Percentiles rank a stretch among this genome's conserved stretches.
These are phyloP conservation scores for Exophiala sp. DNA, from an alignment of 2,329 filamentous ascomycete genomes.

Conservation along the genomic window DNA sequence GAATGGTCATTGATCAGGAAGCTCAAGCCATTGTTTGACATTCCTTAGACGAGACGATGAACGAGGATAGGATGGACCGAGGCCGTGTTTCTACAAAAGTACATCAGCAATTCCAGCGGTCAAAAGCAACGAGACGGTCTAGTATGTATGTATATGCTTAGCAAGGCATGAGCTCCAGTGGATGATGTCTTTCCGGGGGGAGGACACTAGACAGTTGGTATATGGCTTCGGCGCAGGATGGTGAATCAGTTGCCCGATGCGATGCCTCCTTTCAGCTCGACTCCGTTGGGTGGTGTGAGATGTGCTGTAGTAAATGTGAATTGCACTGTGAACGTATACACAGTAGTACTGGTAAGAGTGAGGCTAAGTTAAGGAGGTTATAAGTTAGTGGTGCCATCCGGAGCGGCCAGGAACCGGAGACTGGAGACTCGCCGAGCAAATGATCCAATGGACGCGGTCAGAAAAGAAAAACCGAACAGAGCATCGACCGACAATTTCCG, in stretches of 20 bases:
- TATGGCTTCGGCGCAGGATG: too few relatives aligned
- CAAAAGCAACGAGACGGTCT: too few relatives aligned
- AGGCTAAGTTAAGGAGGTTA: background rate
- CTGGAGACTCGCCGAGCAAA: background rate
- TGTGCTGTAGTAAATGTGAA: too few relatives aligned
- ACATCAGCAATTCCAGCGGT: background rate
- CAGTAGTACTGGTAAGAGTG: background rate
- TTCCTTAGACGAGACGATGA: slow-evolving; percentile 46
- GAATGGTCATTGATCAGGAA: slow-evolving; percentile 95
- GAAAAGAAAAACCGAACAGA: background rate
- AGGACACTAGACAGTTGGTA: too few relatives aligned
- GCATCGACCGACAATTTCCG: too few relatives aligned
- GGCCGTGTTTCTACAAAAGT: background rate
- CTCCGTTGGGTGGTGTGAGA: too few relatives aligned
- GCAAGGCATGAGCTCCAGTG: too few relatives aligned
- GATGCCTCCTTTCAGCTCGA: too few relatives aligned
- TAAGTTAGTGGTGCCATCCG: slow-evolving; percentile 22
- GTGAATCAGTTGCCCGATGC: too few relatives aligned
- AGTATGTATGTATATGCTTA: too few relatives aligned
- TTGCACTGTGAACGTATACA: too few relatives aligned
- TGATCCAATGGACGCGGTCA: background rate
- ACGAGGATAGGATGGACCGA: background rate
- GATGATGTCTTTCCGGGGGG: background rate
- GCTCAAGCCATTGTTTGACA: slow-evolving; percentile 90
- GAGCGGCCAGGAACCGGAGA: slow-evolving; percentile 16